phyloP scores from a whole-genome alignment of 1,284 basidiomycete species.

The Microstroma glucosiphilum region DNA sequence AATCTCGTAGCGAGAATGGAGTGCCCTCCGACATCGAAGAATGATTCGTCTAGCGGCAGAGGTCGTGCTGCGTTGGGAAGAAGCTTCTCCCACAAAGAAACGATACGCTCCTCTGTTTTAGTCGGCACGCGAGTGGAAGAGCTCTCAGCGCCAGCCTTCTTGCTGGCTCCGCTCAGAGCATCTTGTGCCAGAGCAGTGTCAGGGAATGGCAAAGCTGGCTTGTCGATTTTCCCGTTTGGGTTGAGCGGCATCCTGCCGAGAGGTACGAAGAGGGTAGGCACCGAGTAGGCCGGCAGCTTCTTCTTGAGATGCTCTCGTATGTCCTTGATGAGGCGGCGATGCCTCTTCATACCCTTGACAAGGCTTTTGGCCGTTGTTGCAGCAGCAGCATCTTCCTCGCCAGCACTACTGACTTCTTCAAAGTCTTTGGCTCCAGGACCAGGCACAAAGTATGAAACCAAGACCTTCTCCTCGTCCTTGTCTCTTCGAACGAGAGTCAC shows the following conservation, averaged over 20 bases:
- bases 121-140: conserved; percentile 47
- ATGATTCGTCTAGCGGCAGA: conserved; percentile 84
- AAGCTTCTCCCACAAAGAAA: conserved; percentile 71
- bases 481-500: conserved; percentile 93
- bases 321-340: conserved; percentile 71
- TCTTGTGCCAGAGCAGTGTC: conserved; percentile 71
- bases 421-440: conserved; percentile 64
- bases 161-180: conserved; percentile 30
- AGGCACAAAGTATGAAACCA: conserved; percentile 98
- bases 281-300: conserved; percentile 70
- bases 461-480: conserved; percentile 99
- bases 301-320: conserved; percentile 94
- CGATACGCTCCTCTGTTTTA: conserved; percentile 71
- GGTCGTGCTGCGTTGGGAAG: conserved; percentile 73
- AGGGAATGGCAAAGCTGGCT: conserved; percentile 95
- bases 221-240: conserved; percentile 98
- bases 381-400: conserved; percentile 39
- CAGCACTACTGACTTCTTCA: conserved; percentile 60
- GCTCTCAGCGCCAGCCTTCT: conserved; percentile 38
- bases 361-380: conserved; percentile 26
- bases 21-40: conserved; percentile 98
- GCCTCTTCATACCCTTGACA: conserved; percentile 39
- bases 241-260: conserved; percentile 93
- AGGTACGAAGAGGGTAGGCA: conserved; percentile 64
- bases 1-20: conserved; percentile 95